Conservation (phyloP, 2,329 filamentous ascomycete species). For the Madurella fahalii region DNA sequence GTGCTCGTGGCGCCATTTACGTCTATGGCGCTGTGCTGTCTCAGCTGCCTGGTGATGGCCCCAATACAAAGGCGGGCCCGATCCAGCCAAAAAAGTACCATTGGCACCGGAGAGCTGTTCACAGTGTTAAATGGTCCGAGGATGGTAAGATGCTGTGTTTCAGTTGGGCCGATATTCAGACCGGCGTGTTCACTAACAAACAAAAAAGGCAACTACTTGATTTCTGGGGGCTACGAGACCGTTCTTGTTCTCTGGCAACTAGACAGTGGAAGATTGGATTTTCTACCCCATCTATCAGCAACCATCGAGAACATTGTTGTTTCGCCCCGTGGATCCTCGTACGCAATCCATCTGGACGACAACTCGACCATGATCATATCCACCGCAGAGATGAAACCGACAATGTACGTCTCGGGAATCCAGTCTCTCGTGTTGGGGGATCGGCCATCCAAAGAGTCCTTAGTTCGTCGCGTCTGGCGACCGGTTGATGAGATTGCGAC, state of each 20-base stretch:
- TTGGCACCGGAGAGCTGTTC: constrained; percentile 85
- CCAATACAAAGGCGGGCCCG: constrained; percentile 42
- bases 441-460: constrained; percentile 47
- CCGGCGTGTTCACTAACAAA: constrained; percentile 29
- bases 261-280: constrained; percentile 76
- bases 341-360: constrained; percentile 80
- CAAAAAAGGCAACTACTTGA: constrained; percentile 74
- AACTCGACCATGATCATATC: constrained; percentile 90
- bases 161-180: background rate
- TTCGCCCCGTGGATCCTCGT: constrained; percentile 73
- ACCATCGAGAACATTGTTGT: constrained; percentile 81
- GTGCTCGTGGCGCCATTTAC: constrained; percentile 70
- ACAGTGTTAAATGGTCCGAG: constrained; percentile 82
- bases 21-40: constrained; percentile 73
- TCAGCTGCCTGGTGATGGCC: constrained; percentile 47
- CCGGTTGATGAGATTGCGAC: constrained; percentile 41
- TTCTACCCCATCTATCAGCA: constrained; percentile 84
- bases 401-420: constrained; percentile 77
- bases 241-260: constrained; percentile 91
- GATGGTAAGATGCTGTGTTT: constrained; percentile 61
- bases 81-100: constrained; percentile 66
- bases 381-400: constrained; percentile 82
- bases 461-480: constrained; percentile 50
- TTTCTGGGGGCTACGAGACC: constrained; percentile 89
- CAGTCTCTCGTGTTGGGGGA: constrained; percentile 59